Evolutionary conservation across 129 eudicot species (phyloP).

Genomic region (sunflower (Helianthus annuus)): HanXRQr2.0-SUNRISE NC_035446.2:125569307-125569806

Average conservation of each 20-base stretch:
- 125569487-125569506: no score
- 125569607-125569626: neutral
- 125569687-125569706: conserved; percentile 55
- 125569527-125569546: neutral
- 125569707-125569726: conserved; percentile 33
- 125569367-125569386: neutral
- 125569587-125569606: neutral
- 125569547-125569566: conserved; percentile 14
- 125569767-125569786: conserved; percentile 18
- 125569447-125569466: neutral
- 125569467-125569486: neutral
- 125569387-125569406: neutral
- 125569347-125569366: neutral
- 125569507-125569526: no score
- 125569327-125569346: no score
- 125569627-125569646: conserved; percentile 29
- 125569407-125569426: conserved; percentile 8
- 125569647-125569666: conserved; percentile 50
- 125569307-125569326: no score
- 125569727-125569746: conserved; percentile 39
- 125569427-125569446: neutral
- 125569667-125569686: conserved; percentile 40
- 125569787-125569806: conserved; percentile 4
- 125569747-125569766: conserved; percentile 26
- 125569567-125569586: neutral